These are phyloP conservation scores for Ilyonectria robusta DNA, from an alignment of 2,329 filamentous ascomycete genomes.

Conservation along the genomic window DNA sequence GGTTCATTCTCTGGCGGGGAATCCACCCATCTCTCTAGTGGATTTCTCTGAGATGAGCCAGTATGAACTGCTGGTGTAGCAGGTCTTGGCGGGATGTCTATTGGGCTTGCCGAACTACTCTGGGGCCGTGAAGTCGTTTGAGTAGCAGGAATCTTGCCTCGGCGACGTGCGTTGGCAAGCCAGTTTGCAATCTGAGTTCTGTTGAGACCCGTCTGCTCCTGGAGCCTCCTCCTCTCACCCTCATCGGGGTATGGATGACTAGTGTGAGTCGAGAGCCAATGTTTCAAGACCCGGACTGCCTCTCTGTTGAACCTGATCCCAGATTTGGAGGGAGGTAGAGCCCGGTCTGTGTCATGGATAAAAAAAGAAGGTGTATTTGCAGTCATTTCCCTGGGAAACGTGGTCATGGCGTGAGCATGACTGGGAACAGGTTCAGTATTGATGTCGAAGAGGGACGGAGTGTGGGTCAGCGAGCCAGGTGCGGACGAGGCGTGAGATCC, in stretches of 20 bases:
- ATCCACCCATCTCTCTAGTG: conserved; percentile 48
- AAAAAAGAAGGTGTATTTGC: neutral
- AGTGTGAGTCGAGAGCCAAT: conserved; percentile 82
- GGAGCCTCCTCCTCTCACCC: conserved; percentile 81
- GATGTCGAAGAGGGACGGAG: neutral
- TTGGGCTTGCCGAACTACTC: conserved; percentile 47
- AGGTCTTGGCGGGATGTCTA: conserved; percentile 68
- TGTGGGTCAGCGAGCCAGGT: conserved; percentile 1
- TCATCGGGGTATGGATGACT: conserved; percentile 87
- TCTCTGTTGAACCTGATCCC: conserved; percentile 72
- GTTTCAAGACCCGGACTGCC: conserved; percentile 81
- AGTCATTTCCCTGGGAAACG: neutral
- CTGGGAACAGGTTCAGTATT: neutral
- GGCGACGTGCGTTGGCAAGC: conserved; percentile 86
- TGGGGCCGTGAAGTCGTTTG: neutral
- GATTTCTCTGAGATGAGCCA: conserved; percentile 31
- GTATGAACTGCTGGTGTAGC: conserved; percentile 51
- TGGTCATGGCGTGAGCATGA: neutral
- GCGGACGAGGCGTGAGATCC: neutral
- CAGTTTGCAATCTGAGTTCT: conserved; percentile 89
- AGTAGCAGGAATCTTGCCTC: conserved; percentile 72
- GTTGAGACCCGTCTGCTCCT: conserved; percentile 80
- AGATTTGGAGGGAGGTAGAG: conserved; percentile 4
- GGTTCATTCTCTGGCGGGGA: conserved; percentile 51
- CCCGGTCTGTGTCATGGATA: neutral